These are phyloP conservation scores for Trifolium dubium DNA, from an alignment of 306 rosid species.

Conservation along the genomic window DNA sequence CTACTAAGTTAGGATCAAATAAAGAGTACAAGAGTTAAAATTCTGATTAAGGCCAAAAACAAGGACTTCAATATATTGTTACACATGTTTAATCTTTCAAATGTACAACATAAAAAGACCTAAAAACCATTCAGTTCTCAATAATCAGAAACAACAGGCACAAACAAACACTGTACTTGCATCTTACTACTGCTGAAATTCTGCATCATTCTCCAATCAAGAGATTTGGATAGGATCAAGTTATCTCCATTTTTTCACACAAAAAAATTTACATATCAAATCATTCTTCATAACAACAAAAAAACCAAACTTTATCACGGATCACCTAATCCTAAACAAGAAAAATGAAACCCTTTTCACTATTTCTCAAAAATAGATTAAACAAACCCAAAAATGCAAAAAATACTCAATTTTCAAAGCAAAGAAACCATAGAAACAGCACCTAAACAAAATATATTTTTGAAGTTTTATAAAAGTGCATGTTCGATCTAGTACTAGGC, in stretches of 20 bases:
- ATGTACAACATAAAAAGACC: conserved; percentile 27
- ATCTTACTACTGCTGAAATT: conserved; percentile 15
- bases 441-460: conserved; percentile 4
- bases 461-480: not conserved
- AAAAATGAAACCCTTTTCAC: conserved; percentile 40
- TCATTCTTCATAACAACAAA: conserved; percentile 36
- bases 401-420: conserved; percentile 40
- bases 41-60: conserved; percentile 25
- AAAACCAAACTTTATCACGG: conserved; percentile 28
- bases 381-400: conserved; percentile 29
- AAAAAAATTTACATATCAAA: conserved; percentile 26
- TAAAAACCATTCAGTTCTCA: conserved; percentile 25
- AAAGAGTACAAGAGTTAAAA: conserved; percentile 25
- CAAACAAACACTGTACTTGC: conserved; percentile 33
- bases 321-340: conserved; percentile 38
- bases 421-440: conserved; percentile 24
- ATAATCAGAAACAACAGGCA: conserved; percentile 18
- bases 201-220: conserved; percentile 24
- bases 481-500: conserved; percentile 39
- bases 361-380: not conserved
- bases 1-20: conserved; percentile 25
- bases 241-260: conserved; percentile 33
- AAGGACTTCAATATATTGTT: conserved; percentile 25
- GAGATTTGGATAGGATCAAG: not conserved
- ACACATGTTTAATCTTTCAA: conserved; percentile 20